Conservation (phyloP, 2,329 filamentous ascomycete genomes). For the Scedosporium boydii region DNA sequence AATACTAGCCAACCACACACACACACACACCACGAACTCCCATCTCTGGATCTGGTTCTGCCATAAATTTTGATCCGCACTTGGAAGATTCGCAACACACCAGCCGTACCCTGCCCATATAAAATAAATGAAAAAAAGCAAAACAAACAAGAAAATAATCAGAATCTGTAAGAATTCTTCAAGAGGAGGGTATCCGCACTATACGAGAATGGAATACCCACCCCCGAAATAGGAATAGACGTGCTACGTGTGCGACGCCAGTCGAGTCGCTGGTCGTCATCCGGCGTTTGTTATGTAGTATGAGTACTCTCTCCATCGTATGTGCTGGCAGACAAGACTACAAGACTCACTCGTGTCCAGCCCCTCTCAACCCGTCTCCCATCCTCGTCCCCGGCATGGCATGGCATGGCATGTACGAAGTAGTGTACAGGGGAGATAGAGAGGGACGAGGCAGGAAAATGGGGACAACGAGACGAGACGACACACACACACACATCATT, state of each 20-base stretch:
- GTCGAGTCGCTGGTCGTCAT: too few relatives aligned
- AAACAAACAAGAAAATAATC: background rate
- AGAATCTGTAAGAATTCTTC: too few relatives aligned
- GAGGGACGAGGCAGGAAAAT: background rate
- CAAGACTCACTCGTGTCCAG: too few relatives aligned
- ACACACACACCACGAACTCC: too few relatives aligned
- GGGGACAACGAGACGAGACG: background rate
- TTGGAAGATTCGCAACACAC: background rate
- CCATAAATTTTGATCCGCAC: too few relatives aligned
- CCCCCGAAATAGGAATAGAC: background rate
- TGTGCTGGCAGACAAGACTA: too few relatives aligned
- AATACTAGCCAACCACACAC: too few relatives aligned
- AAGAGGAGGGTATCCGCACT: background rate
- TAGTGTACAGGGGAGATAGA: background rate
- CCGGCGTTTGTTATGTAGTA: too few relatives aligned
- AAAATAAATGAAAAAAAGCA: background rate
- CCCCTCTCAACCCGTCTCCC: too few relatives aligned
- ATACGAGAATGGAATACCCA: background rate
- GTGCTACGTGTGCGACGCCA: background rate
- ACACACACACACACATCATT: background rate
- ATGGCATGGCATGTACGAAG: background rate
- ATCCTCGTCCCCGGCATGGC: background rate
- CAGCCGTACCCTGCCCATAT: background rate
- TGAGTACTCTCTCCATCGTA: too few relatives aligned
- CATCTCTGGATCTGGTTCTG: too few relatives aligned